Evolutionary conservation across 1,284 basidiomycete species (phyloP), one percentile per base, ranked within the genome.

Genomic region (Ganoderma boninense): DNA sequence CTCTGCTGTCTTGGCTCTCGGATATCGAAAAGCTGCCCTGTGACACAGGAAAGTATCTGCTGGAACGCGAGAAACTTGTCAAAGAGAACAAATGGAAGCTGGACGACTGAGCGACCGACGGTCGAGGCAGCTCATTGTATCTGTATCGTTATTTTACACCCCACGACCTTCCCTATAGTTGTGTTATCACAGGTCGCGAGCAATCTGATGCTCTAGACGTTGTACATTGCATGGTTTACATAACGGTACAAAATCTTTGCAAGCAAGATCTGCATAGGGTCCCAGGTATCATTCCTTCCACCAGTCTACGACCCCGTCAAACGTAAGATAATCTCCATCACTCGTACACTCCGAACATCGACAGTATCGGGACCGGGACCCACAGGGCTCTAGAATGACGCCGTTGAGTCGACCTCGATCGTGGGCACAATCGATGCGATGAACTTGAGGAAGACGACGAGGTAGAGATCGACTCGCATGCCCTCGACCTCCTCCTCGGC

Each of bases 371-470:
- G 20, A 49, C n/a, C 57, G 20, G n/a, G 2, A 49, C n/a, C 57
- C 57, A 59, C 42, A 20, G 13, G 49, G 62, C 61, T 84, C 80
- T 62, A 95, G 83, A 95, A 94, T 26, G 94, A 88, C 43, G 95
- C 94, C 62, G 95, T 96, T 71, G 94, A 95, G 81, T 96, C 95
- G 60, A 96, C 94, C 84, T 98, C 97, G 80, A 98, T 98, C 46
- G 97, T 98, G 32, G 97, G 97, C 68, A 96, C 94, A 80, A 96
- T 96, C 60, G 92, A 94, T 18, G 96, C 95, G 80, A 98, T 97
- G 83, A 98, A 98, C 87, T 98, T 98, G 85, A 98, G 89, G 89
- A 98, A 97, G 74, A 97, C 96, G 80, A 97, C 95, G 64, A 97
- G 89, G 80, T 97, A 97, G 81, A 96, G 96, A 82, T 98, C 97